Evolutionary conservation across 306 rosid genomes (phyloP).

Genomic region (Notholithocarpus densiflorus): DNA sequence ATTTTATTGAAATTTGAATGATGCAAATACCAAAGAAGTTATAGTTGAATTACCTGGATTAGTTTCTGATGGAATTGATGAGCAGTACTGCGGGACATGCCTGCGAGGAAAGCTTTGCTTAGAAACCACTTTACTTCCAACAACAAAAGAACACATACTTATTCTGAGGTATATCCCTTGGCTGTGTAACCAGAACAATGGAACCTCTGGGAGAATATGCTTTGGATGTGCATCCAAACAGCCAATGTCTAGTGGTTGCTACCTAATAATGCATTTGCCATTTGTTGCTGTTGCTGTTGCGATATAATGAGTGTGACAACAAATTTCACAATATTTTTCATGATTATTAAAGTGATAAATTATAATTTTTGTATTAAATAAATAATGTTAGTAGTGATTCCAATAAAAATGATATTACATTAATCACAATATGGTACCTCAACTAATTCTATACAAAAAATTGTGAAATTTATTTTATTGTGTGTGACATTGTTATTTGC

Average conservation of each 20-base stretch:
- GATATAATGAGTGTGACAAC: too few species aligned
- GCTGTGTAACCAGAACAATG: neutral
- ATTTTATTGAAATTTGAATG: neutral
- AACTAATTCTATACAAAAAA: too few species aligned
- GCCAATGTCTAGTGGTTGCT: neutral
- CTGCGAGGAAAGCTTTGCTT: conserved; percentile 1
- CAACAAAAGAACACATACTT: neutral
- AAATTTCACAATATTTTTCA: too few species aligned
- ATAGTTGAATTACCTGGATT: neutral
- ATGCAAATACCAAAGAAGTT: neutral
- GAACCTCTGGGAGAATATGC: conserved; percentile 19
- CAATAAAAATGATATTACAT: too few species aligned
- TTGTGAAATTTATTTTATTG: too few species aligned
- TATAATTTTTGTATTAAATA: too few species aligned
- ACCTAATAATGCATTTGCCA: too few species aligned
- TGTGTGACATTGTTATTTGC: too few species aligned
- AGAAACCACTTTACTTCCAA: neutral
- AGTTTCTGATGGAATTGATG: neutral
- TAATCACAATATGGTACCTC: too few species aligned
- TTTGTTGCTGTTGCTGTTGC: too few species aligned
- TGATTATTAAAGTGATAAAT: too few species aligned
- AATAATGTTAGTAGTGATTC: too few species aligned
- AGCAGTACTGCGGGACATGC: neutral
- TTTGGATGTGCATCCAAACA: neutral
- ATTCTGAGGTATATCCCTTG: neutral